Evolutionary conservation across 495 filamentous ascomycete species (phyloP), one percentile per base, ranked within the genome.

Genomic region (Chaetomium tenue): DNA sequence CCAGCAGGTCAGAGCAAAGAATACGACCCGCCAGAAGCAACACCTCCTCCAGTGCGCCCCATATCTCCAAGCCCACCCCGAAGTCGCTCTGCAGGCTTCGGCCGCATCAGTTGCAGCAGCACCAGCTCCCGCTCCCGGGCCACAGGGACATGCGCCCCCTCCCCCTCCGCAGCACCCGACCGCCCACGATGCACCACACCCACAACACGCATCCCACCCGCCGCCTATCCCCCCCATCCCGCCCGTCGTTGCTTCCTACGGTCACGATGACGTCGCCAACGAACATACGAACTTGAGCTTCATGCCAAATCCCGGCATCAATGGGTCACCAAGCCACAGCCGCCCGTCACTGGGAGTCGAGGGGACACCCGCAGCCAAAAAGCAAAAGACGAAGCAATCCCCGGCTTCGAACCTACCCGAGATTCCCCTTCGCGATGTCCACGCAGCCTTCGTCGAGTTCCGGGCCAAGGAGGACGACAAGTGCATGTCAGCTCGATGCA

Each of bases 11-110:
- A 44, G 71, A 8, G 72, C 72, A 0, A 74, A 74, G 64, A 74
- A 74, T 65, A 74, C 72, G 18, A 74, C 72, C 11, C 69, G 72
- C 23, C 72, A 74, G 60, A 68, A 71, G 61, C 67, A 69, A 48
- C 72, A 74, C 54, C 72, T 74, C 16, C 55, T 65, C 4, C 60
- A 70, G 16, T 74, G 72, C 58, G 30, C 61, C 0, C 16, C 28
- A 16, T 74, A 73, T 60, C 72, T 73, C 51, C 44, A 57, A n/a
- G 59, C 59, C 58, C 71, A 74, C 53, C 72, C 72, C 37, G 71
- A 73, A 5, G 67, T 63, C 22, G 61, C 64, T 48, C 59, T 69
- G 47, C 65, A 67, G 39, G 62, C 58, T 16, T 54, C 66, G 15
- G 42, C 61, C 15, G 57, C 64, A 37, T 23, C 59, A 44, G 63